Conservation (phyloP, 306 rosid genomes). For the Dryas octopetala region DNA sequence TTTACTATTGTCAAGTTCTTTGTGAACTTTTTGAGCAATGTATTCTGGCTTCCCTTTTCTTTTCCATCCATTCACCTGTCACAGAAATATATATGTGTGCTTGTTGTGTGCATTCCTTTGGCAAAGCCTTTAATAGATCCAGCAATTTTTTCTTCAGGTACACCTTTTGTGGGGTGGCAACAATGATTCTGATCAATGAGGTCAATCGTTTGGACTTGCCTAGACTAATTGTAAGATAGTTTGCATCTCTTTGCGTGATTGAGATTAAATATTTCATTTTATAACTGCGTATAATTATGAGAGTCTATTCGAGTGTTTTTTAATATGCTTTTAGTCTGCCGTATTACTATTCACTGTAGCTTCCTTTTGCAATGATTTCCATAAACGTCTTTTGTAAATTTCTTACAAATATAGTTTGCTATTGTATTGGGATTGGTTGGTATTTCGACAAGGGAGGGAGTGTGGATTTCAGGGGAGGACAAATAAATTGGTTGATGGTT, state of each 20-base stretch:
- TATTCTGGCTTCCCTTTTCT: neutral
- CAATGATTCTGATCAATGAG: slow-evolving; percentile 85
- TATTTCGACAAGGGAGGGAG: too few species aligned
- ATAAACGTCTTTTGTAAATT: too few species aligned
- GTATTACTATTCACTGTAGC: too few species aligned
- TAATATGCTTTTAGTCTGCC: too few species aligned
- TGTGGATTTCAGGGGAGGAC: too few species aligned
- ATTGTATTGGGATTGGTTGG: too few species aligned
- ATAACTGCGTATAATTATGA: slow-evolving; percentile 14
- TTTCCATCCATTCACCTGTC: neutral
- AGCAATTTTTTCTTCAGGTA: slow-evolving; percentile 51
- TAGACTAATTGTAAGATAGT: slow-evolving; percentile 61
- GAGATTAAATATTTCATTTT: neutral
- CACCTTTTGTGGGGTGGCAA: slow-evolving; percentile 89
- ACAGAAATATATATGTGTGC: slow-evolving; percentile 24
- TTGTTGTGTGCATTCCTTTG: neutral
- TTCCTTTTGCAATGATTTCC: too few species aligned
- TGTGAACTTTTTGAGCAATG: neutral
- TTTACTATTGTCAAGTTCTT: neutral
- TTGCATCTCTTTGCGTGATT: slow-evolving; percentile 13
- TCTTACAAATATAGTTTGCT: too few species aligned
- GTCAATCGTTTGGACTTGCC: slow-evolving; percentile 79
- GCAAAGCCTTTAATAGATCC: slow-evolving; percentile 17
- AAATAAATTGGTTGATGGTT: too few species aligned
- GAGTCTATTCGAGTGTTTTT: too few species aligned